Base-by-base conservation (phyloP, 164 flowering plant species). In the Magnolia changhungtana region DNA sequence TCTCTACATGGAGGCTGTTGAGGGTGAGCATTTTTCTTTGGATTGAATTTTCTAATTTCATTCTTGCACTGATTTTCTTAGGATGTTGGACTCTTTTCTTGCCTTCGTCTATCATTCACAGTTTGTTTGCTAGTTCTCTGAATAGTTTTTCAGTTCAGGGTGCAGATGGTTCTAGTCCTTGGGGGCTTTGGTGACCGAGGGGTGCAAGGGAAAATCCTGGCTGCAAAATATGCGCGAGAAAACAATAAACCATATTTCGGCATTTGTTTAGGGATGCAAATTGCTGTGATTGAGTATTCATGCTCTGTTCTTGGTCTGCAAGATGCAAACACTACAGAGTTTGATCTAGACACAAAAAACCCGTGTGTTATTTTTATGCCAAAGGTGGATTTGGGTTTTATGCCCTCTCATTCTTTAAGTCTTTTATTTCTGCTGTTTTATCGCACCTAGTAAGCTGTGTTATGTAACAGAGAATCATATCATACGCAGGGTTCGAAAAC, bases 111-210 rank as follows among this genome's bases (percentile, higher is more conserved):
- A 5, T 50, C 45, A 9, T 23, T 4, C 13, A 16, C 51, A 7
- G 9, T 20, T 31, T 10, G 21, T 65, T 8, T 20, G 20, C 20
- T 50, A 55, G 71, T 66, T 29, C 19, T 75, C 65, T 79, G 6
- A n/a, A 78, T 66, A 13, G 29, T 20, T 63, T 16, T 72, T 76
- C 65, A 50, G 24, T 82, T 78, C 89, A 94, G 98, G 90, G 87
- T 82, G 92, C 97, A 76, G 90, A 94, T 85, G 98, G 90, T 96
- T 78, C 85, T 96, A 71, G 99, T 96, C 76, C 99, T 98, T 19
- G 98, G 99, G 77, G 99, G 99, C 1, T 96, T 96, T 87, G 99
- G 98, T 70, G 98, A 96, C 84, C 82, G 99, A 79, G 99, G 99
- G 29, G 99, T 96, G 58, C 86, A 94, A 85, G 99, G 99, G 50